Evolutionary conservation across 352 stramenopile genomes (phyloP), one percentile per base, ranked within the genome.

Genomic region (Pythium utonaiense): DNA sequence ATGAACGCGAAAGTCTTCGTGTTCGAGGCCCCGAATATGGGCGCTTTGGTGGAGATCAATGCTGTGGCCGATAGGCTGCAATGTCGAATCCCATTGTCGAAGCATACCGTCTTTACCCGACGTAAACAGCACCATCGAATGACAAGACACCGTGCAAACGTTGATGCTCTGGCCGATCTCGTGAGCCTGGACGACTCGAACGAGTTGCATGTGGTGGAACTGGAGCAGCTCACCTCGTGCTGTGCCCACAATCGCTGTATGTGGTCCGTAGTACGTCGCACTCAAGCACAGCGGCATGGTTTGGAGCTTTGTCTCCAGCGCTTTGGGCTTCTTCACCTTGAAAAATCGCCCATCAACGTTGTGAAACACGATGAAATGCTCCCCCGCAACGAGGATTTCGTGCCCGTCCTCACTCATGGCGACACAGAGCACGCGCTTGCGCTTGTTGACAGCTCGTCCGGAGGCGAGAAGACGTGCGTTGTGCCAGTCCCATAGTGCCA

Each of bases 401-500:
- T 82, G 68, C 0, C 80, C 84, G 44, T 91, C 79, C 60, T 91
- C 82, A 57, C 78, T 87, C 9, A 94, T 49, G 1, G 74, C 77
- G 44, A 88, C 63, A n/a, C 78, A 74, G 3, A 90, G 67, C 7
- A 83, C 71, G 21, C 75, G 77, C 30, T 77, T 70, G 8, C 62
- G 67, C 50, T 60, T 60, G 56, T 69, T 40, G 41, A 64, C 58
- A 3, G 82, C 78, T 45, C 79, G 65, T 12, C 82, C 80, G 4
- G 80, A 90, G 1, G 78, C 79, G 1, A 91, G 13, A 0, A 93
- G 65, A 0, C 66, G 70, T 48, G 74, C 80, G 56, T 86, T 65
- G 31, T 84, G 73, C 84, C 84, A 93, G 52, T 93, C 76, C 84
- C 84, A 93, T n/a, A 93, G 64, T 1, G 81, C 80, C 74, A 93